phyloP scores from a whole-genome alignment of 768 basidiomycete genomes.

The Steccherinum ochraceum region DNA sequence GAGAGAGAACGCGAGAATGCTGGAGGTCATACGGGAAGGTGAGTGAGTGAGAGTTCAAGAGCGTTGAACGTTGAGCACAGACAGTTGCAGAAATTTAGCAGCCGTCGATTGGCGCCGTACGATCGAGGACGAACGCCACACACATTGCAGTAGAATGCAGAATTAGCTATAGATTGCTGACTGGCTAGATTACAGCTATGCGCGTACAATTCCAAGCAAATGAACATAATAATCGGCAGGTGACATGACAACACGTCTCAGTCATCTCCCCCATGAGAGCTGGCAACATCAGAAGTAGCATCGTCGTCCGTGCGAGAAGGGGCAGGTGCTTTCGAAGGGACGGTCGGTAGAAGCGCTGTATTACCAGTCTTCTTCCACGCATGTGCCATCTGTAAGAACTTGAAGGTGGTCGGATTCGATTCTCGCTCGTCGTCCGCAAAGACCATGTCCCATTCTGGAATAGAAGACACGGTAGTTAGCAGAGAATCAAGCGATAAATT shows the following conservation, averaged over 20 bases:
- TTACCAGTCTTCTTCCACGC: conserved; percentile 56
- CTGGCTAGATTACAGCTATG: too few species aligned
- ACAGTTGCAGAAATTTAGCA: too few species aligned
- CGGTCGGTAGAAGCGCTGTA: conserved; percentile 29
- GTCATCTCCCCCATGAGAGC: conserved; percentile 39
- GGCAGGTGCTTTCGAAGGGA: conserved; percentile 18
- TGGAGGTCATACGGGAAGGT: not conserved
- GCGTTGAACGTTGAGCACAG: too few species aligned
- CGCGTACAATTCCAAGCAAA: too few species aligned
- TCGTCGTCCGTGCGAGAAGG: conserved; percentile 25
- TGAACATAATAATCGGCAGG: too few species aligned
- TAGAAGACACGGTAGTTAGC: conserved; percentile 1
- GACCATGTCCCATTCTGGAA: conserved; percentile 85
- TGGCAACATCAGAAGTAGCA: conserved; percentile 45
- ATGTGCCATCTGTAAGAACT: conserved; percentile 93
- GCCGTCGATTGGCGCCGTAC: not conserved
- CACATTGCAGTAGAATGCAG: too few species aligned
- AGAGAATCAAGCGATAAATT: not conserved
- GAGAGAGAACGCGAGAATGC: not conserved
- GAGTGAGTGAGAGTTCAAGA: too few species aligned
- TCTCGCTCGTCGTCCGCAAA: conserved; percentile 97
- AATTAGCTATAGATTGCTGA: too few species aligned
- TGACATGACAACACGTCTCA: too few species aligned
- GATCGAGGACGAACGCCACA: too few species aligned
- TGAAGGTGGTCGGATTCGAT: conserved; percentile 89